A percentile compares a stretch with the other conserved stretches of the same genome.
phyloP scores from a whole-genome alignment of 2,329 filamentous ascomycete genomes.

The Fusarium hostae region DNA sequence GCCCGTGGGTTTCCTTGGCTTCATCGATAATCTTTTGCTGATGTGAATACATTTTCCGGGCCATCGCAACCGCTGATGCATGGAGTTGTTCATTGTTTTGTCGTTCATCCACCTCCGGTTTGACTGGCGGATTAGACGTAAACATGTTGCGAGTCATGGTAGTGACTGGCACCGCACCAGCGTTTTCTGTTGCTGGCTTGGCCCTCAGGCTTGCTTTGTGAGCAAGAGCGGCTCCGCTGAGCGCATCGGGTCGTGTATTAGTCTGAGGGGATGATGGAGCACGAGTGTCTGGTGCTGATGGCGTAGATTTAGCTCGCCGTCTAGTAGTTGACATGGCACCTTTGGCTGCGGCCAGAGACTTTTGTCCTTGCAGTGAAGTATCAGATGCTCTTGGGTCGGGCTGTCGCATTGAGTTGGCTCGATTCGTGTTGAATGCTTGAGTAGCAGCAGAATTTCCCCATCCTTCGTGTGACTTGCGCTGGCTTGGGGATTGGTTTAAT shows the following conservation, averaged over 20 bases:
- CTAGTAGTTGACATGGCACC: conserved; percentile 75
- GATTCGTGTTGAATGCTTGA: conserved; percentile 65
- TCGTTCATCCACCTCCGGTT: conserved; percentile 78
- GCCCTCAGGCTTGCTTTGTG: conserved; percentile 63
- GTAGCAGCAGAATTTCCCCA: conserved; percentile 77
- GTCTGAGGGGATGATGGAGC: conserved; percentile 32
- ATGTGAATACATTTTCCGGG: conserved; percentile 82
- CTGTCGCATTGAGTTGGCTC: conserved; percentile 45
- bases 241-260: conserved; percentile 70
- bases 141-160: conserved; percentile 81
- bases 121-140: conserved; percentile 78
- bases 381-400: conserved; percentile 45
- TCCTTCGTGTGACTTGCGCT: conserved; percentile 44
- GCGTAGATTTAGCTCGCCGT: conserved; percentile 73
- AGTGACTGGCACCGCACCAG: conserved; percentile 73
- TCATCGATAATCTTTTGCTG: conserved; percentile 72
- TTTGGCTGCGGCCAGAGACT: conserved; percentile 79
- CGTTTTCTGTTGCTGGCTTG: conserved; percentile 64
- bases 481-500: conserved; percentile 39
- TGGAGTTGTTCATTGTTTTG: conserved; percentile 77
- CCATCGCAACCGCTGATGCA: conserved; percentile 89
- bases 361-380: conserved; percentile 63
- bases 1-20: conserved; percentile 54
- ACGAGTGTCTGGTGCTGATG: conserved; percentile 51
- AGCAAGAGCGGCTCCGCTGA: conserved; percentile 78